Conservation (phyloP, 2,329 filamentous ascomycete genomes). For the Fusarium kyushuense region DNA sequence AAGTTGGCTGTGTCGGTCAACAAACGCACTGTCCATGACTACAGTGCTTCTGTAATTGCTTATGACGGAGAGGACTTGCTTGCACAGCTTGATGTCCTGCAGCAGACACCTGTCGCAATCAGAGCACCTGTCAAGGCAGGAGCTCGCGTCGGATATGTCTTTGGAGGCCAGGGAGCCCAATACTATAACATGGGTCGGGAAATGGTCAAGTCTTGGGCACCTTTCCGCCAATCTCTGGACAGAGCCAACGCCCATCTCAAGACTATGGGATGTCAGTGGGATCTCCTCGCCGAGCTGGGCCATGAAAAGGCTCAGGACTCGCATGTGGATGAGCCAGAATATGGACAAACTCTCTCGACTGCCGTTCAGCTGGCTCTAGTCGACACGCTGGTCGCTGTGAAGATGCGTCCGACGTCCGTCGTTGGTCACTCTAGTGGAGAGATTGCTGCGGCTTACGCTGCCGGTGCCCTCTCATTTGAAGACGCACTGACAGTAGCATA, state of each 20-base stretch:
- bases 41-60: conserved; percentile 33
- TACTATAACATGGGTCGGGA: conserved; percentile 52
- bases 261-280: conserved; percentile 1
- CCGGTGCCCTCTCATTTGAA: conserved; percentile 38
- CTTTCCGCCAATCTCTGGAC: conserved; percentile 11
- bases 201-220: conserved; percentile 37
- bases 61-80: conserved; percentile 28
- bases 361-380: conserved; percentile 51
- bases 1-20: neutral
- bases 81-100: conserved; percentile 1
- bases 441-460: conserved; percentile 55
- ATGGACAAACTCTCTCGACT: conserved; percentile 56
- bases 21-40: conserved; percentile 12
- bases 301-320: conserved; percentile 21
- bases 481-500: conserved; percentile 51
- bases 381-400: neutral
- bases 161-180: conserved; percentile 56
- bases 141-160: conserved; percentile 46
- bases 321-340: conserved; percentile 38
- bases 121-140: conserved; percentile 18
- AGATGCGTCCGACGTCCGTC: conserved; percentile 43
- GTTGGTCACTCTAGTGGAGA: conserved; percentile 57
- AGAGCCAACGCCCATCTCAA: neutral
- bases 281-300: conserved; percentile 21
- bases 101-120: conserved; percentile 4